Conservation (phyloP, 2,329 filamentous ascomycete genomes). For the Emergomyces pasteurianus region DNA sequence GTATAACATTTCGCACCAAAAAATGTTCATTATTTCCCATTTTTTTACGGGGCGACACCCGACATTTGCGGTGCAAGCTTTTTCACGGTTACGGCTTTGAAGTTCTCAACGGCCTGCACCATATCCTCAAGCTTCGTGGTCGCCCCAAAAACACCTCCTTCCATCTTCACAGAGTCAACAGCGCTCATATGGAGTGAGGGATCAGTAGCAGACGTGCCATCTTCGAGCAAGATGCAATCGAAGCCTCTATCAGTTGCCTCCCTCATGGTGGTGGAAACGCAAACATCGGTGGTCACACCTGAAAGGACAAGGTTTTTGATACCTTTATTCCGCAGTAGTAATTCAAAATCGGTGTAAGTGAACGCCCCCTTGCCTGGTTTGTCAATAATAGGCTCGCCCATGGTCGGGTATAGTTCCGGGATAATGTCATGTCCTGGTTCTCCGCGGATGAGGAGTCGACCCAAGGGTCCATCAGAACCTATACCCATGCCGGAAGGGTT, state of each 20-base stretch:
- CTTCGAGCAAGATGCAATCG: conserved; percentile 41
- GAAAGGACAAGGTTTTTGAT: conserved; percentile 42
- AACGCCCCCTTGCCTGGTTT: conserved; percentile 45
- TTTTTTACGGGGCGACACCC: conserved; percentile 4
- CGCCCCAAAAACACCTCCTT: conserved; percentile 36
- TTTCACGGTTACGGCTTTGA: conserved; percentile 30
- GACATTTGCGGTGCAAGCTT: conserved; percentile 32
- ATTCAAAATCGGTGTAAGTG: conserved; percentile 43
- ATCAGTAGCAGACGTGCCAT: conserved; percentile 35
- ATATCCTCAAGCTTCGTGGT: conserved; percentile 29
- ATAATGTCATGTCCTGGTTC: conserved; percentile 47
- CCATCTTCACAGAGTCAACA: conserved; percentile 35
- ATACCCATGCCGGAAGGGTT: conserved; percentile 42
- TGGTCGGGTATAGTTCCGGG: conserved; percentile 39
- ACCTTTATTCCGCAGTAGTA: conserved; percentile 38
- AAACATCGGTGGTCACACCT: conserved; percentile 46
- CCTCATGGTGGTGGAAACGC: conserved; percentile 43
- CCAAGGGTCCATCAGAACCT: conserved; percentile 41
- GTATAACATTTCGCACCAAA: background rate
- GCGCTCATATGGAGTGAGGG: conserved; percentile 30
- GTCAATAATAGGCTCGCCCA: conserved; percentile 41
- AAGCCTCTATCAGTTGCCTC: conserved; percentile 46
- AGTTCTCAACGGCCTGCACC: conserved; percentile 31
- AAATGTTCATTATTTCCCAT: background rate
- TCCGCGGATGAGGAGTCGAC: conserved; percentile 47